Evolutionary conservation across 371 early-diverging fungal genomes (phyloP), one percentile per base, ranked within the genome.

Genomic region (Choanephora cucurbitarum): DNA sequence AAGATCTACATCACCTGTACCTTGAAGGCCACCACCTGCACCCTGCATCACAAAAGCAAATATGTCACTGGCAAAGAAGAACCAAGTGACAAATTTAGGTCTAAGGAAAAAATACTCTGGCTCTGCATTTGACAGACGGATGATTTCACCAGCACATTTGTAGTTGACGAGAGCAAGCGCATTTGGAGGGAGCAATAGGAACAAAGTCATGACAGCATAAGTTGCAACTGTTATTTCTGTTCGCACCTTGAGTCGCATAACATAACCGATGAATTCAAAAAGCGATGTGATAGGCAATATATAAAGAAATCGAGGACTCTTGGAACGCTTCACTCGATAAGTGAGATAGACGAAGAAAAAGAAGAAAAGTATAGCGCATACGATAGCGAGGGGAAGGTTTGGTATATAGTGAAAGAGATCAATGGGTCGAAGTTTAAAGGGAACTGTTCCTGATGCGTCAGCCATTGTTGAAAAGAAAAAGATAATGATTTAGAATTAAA

Each of bases 231-330:
- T 7, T 3, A 14, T 37, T 37, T 37, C 14, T 14, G 37, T 50
- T 24, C 60, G 57, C 24, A 67, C 67, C 2, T 55, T 23, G 0
- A 48, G 37, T 19, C 70, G 60, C 19, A 65, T 39, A 1, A 47
- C 60, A 34, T 70, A 70, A 1, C 70, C 70, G 3, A 65, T 15
- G 11, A 57, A 49, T 33, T 70, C 70, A 22, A 52, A 31, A 10
- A 70, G 14, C 22, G 70, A 62, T 5, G 70, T 70, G 5, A 17
- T 37, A 13, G 54, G 37, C 31, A 70, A 56, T 15, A 70, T 51
- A 31, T 64, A 47, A 21, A 70, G 28, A 32, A 33, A 49, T 28
- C 28, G 28, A 28, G 28, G 28, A 28, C 28, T 28, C 7, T 7
- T 28, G 28, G 28, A 28, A 28, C 28, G 28, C 28, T 28, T 28